These are phyloP conservation scores for Dendrobium huoshanense DNA, from an alignment of 106 monocot species.

Conservation along the genomic window DNA sequence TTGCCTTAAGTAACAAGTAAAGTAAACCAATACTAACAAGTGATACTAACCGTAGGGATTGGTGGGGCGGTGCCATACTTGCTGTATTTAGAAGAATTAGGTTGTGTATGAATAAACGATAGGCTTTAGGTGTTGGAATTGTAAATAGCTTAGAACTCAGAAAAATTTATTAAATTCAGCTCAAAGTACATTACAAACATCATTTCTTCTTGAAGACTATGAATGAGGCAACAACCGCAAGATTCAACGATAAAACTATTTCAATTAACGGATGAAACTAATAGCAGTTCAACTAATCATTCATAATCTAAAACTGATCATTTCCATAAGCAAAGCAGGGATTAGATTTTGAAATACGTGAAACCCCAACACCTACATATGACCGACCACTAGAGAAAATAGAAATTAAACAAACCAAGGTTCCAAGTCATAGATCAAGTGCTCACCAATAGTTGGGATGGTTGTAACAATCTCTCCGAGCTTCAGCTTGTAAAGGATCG, in stretches of 20 bases:
- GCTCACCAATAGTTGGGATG: constrained; percentile 24
- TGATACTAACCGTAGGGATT: neutral
- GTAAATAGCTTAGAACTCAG: neutral
- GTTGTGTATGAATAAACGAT: neutral
- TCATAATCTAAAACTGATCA: neutral
- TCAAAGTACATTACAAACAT: neutral
- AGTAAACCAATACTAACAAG: neutral
- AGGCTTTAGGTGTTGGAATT: neutral
- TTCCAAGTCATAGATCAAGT: neutral
- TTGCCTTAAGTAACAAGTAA: no score
- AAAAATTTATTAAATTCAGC: neutral
- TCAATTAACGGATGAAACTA: neutral
- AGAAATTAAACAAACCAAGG: neutral
- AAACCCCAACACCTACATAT: neutral
- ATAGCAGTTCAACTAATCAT: neutral
- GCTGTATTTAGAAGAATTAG: neutral
- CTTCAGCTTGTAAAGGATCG: constrained; percentile 27
- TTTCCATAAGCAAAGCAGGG: neutral
- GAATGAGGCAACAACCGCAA: neutral
- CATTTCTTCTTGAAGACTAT: neutral
- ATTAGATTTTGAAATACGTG: neutral
- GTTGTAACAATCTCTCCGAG: constrained; percentile 27
- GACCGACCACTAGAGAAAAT: neutral
- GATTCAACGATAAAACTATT: neutral
- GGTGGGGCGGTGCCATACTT: neutral